These are phyloP conservation scores for Melastoma malabathricum DNA, from an alignment of 345 rosid genomes.

Conservation along the genomic window DNA sequence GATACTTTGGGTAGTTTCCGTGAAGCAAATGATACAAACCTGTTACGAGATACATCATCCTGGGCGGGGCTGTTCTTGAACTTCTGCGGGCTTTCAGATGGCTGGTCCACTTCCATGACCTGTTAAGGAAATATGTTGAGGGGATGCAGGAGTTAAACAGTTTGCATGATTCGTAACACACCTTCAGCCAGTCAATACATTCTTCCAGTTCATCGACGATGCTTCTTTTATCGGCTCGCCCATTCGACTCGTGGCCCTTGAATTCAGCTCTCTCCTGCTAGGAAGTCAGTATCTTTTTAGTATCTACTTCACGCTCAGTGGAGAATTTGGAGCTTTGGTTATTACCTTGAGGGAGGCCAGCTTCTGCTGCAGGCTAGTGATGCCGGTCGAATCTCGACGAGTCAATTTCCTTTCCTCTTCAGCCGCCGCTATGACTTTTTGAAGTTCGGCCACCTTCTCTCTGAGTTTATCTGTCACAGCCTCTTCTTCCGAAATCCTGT, in stretches of 20 bases:
- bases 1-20: too few relatives aligned
- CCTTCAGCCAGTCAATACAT: constrained; percentile 17
- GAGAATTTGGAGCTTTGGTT: background rate
- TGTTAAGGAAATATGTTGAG: too few relatives aligned
- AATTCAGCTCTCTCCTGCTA: constrained; percentile 5
- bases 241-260: constrained; percentile 1
- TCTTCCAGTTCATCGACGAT: constrained; percentile 12
- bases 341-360: constrained; percentile 15
- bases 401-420: constrained; percentile 23
- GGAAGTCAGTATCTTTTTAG: background rate
- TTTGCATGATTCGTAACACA: constrained; percentile 8
- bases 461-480: constrained; percentile 46
- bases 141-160: too few relatives aligned
- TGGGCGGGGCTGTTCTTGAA: too few relatives aligned
- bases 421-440: constrained; percentile 33
- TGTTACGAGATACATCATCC: too few relatives aligned
- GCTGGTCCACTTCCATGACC: too few relatives aligned
- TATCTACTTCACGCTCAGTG: too few relatives aligned
- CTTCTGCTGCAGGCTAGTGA: constrained; percentile 12
- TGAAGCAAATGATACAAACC: too few relatives aligned
- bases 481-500: constrained; percentile 39
- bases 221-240: constrained; percentile 7
- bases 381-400: too few relatives aligned
- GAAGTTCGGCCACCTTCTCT: constrained; percentile 35
- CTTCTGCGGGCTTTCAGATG: too few relatives aligned